A percentile compares a stretch with the other conserved stretches of the same genome.
Conservation (phyloP, 805 yeast species). For the Starmerella sp. region DNA sequence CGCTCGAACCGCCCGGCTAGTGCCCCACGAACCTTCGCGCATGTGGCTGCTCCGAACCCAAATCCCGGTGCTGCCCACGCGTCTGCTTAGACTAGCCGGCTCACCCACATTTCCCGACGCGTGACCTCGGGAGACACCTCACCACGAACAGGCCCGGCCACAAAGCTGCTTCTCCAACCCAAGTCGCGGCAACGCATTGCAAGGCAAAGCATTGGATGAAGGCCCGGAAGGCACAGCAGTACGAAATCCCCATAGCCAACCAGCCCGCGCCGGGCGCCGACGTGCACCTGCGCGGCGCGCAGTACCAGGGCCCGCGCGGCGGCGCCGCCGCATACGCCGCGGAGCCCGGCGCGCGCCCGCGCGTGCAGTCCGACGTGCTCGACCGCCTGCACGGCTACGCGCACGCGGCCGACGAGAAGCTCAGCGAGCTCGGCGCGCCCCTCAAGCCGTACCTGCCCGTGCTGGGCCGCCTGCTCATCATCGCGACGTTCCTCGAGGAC, state of each 20-base stretch:
- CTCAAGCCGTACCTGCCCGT: slow-evolving; percentile 51
- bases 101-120: neutral
- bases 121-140: neutral
- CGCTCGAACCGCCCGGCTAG: no score
- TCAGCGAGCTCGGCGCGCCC: slow-evolving; percentile 29
- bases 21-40: no score
- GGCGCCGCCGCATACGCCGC: neutral
- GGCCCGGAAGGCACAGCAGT: slow-evolving; percentile 1
- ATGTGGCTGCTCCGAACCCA: neutral
- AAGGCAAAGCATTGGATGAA: neutral
- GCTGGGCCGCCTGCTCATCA: slow-evolving; percentile 79
- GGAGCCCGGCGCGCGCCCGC: neutral
- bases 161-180: neutral
- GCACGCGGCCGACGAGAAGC: slow-evolving; percentile 25
- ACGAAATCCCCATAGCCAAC: neutral
- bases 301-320: neutral
- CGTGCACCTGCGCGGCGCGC: neutral
- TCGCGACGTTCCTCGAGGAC: slow-evolving; percentile 89
- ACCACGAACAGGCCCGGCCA: neutral
- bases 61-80: neutral
- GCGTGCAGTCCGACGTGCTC: slow-evolving; percentile 6
- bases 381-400: slow-evolving; percentile 19
- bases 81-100: neutral
- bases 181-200: no score
- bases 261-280: neutral